Evolutionary conservation across 2,329 filamentous ascomycete species (phyloP).

Genomic region (Aspergillus viridinutans): DNA sequence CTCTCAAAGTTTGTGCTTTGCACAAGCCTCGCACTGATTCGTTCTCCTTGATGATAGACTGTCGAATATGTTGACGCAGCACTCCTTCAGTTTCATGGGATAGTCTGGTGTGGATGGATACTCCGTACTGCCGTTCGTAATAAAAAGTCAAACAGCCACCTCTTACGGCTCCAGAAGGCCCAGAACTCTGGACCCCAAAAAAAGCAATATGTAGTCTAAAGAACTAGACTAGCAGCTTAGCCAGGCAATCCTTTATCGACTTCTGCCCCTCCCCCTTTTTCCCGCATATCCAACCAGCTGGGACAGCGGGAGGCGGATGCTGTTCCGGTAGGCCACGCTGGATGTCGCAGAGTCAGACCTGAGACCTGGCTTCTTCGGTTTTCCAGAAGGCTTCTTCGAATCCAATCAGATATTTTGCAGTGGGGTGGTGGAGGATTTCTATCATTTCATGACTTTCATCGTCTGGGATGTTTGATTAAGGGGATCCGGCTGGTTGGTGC

Average conservation of each 20-base stretch:
- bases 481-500: background rate
- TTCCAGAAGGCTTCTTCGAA: conserved; percentile 14
- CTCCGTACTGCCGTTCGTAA: background rate
- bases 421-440: background rate
- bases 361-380: background rate
- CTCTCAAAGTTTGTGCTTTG: background rate
- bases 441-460: background rate
- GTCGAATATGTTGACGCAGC: background rate
- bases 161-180: background rate
- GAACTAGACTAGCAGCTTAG: background rate
- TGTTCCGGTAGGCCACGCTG: conserved; percentile 4
- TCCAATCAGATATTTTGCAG: conserved; percentile 1
- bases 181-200: background rate
- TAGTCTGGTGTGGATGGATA: background rate
- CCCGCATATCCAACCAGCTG: conserved; percentile 4
- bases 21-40: too few species aligned
- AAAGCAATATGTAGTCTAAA: background rate
- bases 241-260: background rate
- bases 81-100: background rate
- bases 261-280: conserved; percentile 11
- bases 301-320: conserved; percentile 1
- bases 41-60: background rate
- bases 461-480: background rate
- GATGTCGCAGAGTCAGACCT: conserved; percentile 7
- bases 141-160: background rate